Evolutionary conservation across 202 grass and related monocot species (phyloP).

Genomic region (Zoysia matrella): DNA sequence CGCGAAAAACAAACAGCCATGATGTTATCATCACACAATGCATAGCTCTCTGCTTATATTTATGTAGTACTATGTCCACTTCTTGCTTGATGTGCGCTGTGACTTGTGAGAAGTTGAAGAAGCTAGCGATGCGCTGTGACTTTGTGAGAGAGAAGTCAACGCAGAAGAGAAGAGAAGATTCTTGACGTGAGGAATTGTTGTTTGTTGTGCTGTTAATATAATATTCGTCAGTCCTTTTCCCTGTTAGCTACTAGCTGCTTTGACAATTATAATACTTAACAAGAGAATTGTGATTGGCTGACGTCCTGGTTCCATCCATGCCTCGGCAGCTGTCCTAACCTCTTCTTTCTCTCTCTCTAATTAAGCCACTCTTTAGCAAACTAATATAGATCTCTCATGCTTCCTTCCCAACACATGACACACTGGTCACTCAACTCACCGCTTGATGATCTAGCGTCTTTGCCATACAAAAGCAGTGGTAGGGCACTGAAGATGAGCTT

Average conservation of each 20-base stretch:
- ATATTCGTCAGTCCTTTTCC: too few relatives aligned
- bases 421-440: conserved; percentile 36
- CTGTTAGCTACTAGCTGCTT: too few relatives aligned
- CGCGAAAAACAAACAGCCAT: too few relatives aligned
- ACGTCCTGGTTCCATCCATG: conserved; percentile 38
- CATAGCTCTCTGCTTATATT: too few relatives aligned
- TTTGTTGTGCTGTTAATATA: conserved; percentile 21
- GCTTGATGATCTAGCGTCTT: conserved; percentile 2
- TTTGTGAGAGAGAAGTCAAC: conserved; percentile 48
- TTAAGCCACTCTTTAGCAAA: background rate
- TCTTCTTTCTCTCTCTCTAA: conserved; percentile 36
- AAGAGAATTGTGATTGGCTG: background rate
- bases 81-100: background rate
- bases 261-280: background rate
- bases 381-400: conserved; percentile 33
- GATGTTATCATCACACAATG: too few relatives aligned
- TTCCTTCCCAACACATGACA: conserved; percentile 20
- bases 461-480: conserved; percentile 27
- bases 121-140: conserved; percentile 14
- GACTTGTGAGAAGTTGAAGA: background rate
- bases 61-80: too few relatives aligned
- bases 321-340: background rate
- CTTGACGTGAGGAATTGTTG: conserved; percentile 68
- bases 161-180: conserved; percentile 42
- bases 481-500: conserved; percentile 17